These are phyloP conservation scores for Vitis hybrid DNA, from an alignment of 177 flowering plant genomes.

Conservation along the genomic window DNA sequence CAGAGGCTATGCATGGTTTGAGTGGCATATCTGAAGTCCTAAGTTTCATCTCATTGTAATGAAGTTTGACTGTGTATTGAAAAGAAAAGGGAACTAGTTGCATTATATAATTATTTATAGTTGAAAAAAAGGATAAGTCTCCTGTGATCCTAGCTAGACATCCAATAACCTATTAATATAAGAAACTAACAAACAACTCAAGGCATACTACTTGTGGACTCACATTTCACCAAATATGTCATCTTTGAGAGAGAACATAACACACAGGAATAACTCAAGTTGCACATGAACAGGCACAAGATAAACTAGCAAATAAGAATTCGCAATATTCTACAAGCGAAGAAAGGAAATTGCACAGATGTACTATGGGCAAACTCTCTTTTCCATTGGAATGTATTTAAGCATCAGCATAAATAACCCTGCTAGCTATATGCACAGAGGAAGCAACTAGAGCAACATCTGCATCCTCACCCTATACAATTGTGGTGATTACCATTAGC, in stretches of 20 bases:
- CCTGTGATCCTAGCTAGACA: too few species aligned
- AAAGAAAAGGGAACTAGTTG: too few species aligned
- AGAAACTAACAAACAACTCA: not conserved
- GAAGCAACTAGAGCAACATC: not conserved
- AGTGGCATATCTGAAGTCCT: too few species aligned
- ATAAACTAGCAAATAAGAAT: not conserved
- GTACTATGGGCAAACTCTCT: not conserved
- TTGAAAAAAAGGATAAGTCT: too few species aligned
- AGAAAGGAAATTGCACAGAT: not conserved
- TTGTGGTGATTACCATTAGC: not conserved
- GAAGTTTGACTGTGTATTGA: too few species aligned
- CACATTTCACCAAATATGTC: not conserved
- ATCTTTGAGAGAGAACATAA: not conserved
- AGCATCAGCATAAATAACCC: not conserved
- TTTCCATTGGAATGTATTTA: not conserved
- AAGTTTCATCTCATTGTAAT: too few species aligned
- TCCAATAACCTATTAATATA: too few species aligned
- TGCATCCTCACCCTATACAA: not conserved
- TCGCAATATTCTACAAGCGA: not conserved
- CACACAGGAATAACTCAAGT: not conserved
- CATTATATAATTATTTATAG: too few species aligned
- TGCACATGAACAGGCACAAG: not conserved
- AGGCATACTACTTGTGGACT: not conserved
- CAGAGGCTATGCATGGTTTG: too few species aligned
- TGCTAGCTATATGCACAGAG: not conserved